A percentile compares a stretch with the other conserved stretches of the same genome.
Conservation (phyloP, 106 monocot species). For the Hemerocallis citrina region DNA sequence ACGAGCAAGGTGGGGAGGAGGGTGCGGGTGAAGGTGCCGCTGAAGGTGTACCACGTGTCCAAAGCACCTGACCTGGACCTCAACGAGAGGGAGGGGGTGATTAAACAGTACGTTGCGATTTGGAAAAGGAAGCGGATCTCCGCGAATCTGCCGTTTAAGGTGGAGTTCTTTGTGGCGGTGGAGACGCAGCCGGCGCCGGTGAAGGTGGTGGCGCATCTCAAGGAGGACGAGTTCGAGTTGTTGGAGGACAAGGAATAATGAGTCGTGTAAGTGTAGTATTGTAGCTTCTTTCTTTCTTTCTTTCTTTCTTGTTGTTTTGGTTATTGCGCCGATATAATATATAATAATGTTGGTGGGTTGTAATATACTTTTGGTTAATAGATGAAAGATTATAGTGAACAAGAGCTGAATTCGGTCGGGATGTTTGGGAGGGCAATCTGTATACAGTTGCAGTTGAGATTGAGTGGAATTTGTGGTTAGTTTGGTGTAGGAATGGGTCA, state of each 20-base stretch:
- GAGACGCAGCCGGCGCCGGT: conserved; percentile 41
- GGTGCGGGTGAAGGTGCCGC: conserved; percentile 55
- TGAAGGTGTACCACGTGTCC: conserved; percentile 67
- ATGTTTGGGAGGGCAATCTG: no score
- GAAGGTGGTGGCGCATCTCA: conserved; percentile 73
- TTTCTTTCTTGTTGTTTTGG: no score
- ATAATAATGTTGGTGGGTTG: no score
- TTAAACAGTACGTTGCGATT: conserved; percentile 82
- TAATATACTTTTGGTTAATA: no score
- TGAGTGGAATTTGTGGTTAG: no score
- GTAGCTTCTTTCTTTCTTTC: no score
- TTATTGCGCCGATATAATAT: no score
- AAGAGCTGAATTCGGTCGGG: no score
- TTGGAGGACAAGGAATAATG: background rate
- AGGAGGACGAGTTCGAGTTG: conserved; percentile 79
- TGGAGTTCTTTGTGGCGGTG: conserved; percentile 48
- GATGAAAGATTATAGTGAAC: no score
- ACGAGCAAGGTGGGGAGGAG: conserved; percentile 42
- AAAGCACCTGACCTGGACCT: conserved; percentile 73
- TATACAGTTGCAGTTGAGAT: no score
- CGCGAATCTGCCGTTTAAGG: conserved; percentile 77
- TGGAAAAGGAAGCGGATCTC: conserved; percentile 83
- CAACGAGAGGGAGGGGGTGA: conserved; percentile 55
- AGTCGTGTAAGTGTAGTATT: no score
- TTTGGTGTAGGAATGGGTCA: no score